Base-by-base conservation (phyloP, 2,329 filamentous ascomycete species). In the Fusarium praegraminearum region DNA sequence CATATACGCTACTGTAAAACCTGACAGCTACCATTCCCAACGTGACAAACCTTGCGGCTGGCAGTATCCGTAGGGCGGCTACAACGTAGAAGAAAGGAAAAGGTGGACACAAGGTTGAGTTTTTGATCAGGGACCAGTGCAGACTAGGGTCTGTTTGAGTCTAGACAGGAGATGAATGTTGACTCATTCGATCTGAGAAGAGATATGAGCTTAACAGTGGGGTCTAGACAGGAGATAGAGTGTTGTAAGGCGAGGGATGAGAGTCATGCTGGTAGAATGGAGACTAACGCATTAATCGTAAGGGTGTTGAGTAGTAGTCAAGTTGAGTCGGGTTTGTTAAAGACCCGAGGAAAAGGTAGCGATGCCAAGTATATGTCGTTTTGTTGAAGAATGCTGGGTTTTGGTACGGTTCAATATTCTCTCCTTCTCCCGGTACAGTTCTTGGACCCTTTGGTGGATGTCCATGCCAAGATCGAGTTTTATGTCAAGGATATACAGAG, bases 311-410 rank as follows among this genome's bases (percentile, higher is more conserved):
- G 5, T 5, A 49, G 16, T 5, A 13, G 20, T 16, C 13, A 10
- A 9, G 33, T 3, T 13, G 10, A 51, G 12, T 22, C 12, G 4
- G 12, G 1, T 11, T 16, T 10, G 20, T 49, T 3, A 7, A 8
- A 7, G 15, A 2, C 0, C 0, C 10, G 11, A 7, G 5, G 9
- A 18, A 24, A 15, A 5, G 15, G 7, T 2, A 9, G 7, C 1
- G 4, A 10, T 7, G 16, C 8, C 12, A 4, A 26, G 18, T 5
- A 16, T n/a, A 2, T 12, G 1, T 3, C 6, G 26, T 7, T 12
- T 15, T 5, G 7, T 4, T 5, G 5, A 22, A 24, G 32, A 50
- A 20, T 50, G 8, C 8, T 16, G 8, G 13, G 6, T n/a, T 2
- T 18, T 18, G 6, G 11, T 26, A 8, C 5, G 8, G 22, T 16